Evolutionary conservation across 176 grass and related monocot genomes (phyloP).

Genomic region (Themeda triandra): DNA sequence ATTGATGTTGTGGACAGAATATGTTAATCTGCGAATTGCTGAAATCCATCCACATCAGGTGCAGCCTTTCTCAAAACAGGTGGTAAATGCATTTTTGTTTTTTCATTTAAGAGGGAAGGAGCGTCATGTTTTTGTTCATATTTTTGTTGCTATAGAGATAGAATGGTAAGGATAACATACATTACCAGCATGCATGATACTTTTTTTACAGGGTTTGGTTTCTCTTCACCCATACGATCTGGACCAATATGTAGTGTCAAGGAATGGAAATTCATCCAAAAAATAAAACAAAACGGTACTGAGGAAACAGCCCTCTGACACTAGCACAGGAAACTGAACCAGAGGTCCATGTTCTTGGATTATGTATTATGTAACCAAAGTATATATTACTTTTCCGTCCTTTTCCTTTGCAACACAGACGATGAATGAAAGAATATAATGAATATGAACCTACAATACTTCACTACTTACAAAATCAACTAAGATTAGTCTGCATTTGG

Average conservation of each 20-base stretch:
- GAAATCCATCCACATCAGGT: neutral
- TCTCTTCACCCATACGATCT: neutral
- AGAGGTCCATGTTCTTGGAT: neutral
- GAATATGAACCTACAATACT: constrained; percentile 11
- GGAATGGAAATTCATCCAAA: neutral
- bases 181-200: neutral
- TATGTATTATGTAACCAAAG: constrained; percentile 16
- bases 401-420: neutral
- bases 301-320: neutral
- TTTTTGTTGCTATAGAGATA: too few relatives aligned
- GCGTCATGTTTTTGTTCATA: neutral
- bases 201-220: neutral
- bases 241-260: neutral
- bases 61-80: neutral
- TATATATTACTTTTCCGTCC: neutral
- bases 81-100: neutral
- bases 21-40: neutral
- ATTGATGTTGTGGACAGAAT: neutral
- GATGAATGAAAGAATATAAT: constrained; percentile 42
- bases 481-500: neutral
- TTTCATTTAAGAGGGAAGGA: neutral
- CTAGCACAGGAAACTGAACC: neutral
- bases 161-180: neutral
- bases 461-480: constrained; percentile 36
- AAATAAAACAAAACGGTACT: neutral